These are phyloP conservation scores for Botrytis fabae DNA, from an alignment of 2,329 filamentous ascomycete species.

Conservation along the genomic window DNA sequence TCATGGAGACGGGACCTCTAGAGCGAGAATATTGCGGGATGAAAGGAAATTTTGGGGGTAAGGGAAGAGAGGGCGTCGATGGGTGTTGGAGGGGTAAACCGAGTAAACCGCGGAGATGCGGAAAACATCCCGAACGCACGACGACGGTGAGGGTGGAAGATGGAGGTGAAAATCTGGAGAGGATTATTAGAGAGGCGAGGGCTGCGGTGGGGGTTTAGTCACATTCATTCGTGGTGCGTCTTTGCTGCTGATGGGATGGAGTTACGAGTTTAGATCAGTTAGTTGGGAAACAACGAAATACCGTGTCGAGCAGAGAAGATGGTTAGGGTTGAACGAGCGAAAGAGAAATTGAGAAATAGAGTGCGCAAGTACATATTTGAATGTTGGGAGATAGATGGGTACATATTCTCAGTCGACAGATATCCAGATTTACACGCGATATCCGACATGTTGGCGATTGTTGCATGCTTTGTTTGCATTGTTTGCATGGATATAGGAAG, in stretches of 20 bases:
- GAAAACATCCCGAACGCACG: slow-evolving; percentile 49
- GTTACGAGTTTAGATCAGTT: neutral
- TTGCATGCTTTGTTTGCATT: neutral
- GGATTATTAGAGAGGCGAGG: slow-evolving; percentile 16
- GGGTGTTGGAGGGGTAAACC: slow-evolving; percentile 63
- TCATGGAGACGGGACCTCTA: slow-evolving; percentile 54
- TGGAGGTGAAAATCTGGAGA: slow-evolving; percentile 17
- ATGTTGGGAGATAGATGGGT: neutral
- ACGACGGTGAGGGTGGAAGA: slow-evolving; percentile 35
- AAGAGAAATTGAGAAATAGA: neutral
- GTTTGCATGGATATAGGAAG: neutral
- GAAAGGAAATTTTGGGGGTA: slow-evolving; percentile 55
- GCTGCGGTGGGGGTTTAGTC: slow-evolving; percentile 11
- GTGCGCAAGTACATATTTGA: neutral
- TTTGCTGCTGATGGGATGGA: neutral
- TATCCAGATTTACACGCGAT: neutral
- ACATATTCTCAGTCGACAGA: neutral
- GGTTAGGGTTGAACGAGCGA: too few species aligned
- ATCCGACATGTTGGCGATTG: neutral
- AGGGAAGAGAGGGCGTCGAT: slow-evolving; percentile 45
- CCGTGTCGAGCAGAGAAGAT: neutral
- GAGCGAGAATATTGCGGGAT: slow-evolving; percentile 59
- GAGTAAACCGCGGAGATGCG: slow-evolving; percentile 58
- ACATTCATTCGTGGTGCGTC: neutral
- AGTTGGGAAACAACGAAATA: too few species aligned